Evolutionary conservation across 1,284 basidiomycete genomes (phyloP), one percentile per base, ranked within the genome.

Genomic region (Wallemia ichthyophaga): DNA sequence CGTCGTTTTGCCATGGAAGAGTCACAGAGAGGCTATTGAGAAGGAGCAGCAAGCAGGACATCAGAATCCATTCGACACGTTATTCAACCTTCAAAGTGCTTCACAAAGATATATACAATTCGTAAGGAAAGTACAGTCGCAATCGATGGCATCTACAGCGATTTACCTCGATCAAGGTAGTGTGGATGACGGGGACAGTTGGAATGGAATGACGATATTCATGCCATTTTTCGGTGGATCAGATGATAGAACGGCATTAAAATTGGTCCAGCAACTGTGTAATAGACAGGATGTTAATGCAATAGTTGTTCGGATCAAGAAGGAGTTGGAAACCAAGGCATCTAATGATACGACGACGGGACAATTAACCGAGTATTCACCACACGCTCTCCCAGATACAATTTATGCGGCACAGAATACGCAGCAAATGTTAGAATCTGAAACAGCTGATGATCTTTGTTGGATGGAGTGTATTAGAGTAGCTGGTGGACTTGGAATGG

Each of bases 171-270:
- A 91, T 66, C 74, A 78, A 27, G 77, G 75, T 3, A n/a, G n/a
- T n/a, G 72, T 74, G 60, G 70, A 72, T 55, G 65, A 66, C 24
- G 66, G 61, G 62, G 58, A 65, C 31, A 28, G 67, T 59, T 65
- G 65, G 62, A 65, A 56, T 57, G 66, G 69, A 28, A 77, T 80
- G 63, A 84, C 85, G 64, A 69, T 89, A 58, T 81, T 89, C 71
- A 68, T 92, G 33, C 83, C 85, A 0, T 94, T 92, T 76, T 83
- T 88, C 67, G 89, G 88, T 58, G 89, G 89, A 0, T 81, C 85
- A 0, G 89, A 95, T 68, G 89, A 94, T 66, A 78, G 89, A 1
- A 75, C 85, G 9, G 85, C 86, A 0, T 72, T 94, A 25, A 71
- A 76, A 32, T 79, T 91, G 64, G 75, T 85, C 9, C 76, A 84